These are phyloP conservation scores for Isoetes engelmannii DNA, from an alignment of 83 land plant genomes.

Conservation along the genomic window DNA sequence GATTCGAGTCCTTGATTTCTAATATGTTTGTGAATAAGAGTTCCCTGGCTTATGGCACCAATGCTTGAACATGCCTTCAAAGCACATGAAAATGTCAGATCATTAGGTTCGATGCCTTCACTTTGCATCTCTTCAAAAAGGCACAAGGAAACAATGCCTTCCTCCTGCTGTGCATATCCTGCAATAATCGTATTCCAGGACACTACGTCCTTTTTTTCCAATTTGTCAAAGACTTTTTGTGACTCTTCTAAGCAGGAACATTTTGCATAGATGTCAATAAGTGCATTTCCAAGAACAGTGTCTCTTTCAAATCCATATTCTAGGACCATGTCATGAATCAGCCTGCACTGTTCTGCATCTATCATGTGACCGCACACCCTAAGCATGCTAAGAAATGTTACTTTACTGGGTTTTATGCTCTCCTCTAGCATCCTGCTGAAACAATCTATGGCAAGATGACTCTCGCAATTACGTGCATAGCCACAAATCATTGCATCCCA, in stretches of 20 bases:
- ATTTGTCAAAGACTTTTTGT: not conserved
- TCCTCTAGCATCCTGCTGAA: constrained; percentile 22
- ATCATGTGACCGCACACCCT: not conserved
- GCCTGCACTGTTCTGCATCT: not conserved
- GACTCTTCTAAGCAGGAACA: not conserved
- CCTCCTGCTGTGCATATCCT: constrained; percentile 1
- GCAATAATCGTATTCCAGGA: constrained; percentile 2
- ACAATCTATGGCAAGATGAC: constrained; percentile 14
- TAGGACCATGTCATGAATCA: not conserved
- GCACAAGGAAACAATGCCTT: not conserved
- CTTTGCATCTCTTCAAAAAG: not conserved
- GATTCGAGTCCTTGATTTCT: not conserved
- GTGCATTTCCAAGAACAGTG: not conserved
- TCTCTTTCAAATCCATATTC: constrained; percentile 2
- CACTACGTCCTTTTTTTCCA: not conserved
- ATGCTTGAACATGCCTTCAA: not conserved
- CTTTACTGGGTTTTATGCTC: constrained; percentile 10
- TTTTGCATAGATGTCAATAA: constrained; percentile 6
- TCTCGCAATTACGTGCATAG: constrained; percentile 32
- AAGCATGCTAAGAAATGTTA: not conserved
- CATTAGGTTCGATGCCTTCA: not conserved
- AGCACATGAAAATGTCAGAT: not conserved
- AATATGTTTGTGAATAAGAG: not conserved
- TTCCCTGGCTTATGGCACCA: not conserved
- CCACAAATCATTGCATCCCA: constrained; percentile 38